phyloP scores from a whole-genome alignment of 768 basidiomycete species.

The Cantharellus anzutake region DNA sequence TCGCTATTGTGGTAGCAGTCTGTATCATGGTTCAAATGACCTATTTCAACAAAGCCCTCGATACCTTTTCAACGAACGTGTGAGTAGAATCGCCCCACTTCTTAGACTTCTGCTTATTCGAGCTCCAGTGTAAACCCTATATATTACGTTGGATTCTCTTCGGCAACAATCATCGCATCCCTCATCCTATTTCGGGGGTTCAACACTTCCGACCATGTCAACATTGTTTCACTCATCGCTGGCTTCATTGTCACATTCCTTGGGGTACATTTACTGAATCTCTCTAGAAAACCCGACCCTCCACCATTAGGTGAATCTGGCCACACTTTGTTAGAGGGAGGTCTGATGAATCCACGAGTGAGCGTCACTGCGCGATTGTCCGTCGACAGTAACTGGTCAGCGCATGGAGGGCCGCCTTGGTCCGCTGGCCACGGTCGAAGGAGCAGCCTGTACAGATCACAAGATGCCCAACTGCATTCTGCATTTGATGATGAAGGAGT shows the following conservation, averaged over 20 bases:
- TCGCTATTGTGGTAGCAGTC: constrained; percentile 57
- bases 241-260: constrained; percentile 90
- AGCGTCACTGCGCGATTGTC: constrained; percentile 68
- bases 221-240: constrained; percentile 70
- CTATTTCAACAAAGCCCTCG: constrained; percentile 96
- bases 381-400: constrained; percentile 30
- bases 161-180: constrained; percentile 81
- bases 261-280: constrained; percentile 86
- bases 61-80: constrained; percentile 96
- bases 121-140: constrained; percentile 74
- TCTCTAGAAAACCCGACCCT: constrained; percentile 34
- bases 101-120: neutral
- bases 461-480: constrained; percentile 50
- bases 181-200: constrained; percentile 95
- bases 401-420: neutral
- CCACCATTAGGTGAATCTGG: constrained; percentile 21
- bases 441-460: constrained; percentile 44
- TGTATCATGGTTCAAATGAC: constrained; percentile 91
- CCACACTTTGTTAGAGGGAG: constrained; percentile 41
- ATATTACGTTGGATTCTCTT: constrained; percentile 95
- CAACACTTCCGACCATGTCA: constrained; percentile 66
- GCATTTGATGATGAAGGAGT: constrained; percentile 40
- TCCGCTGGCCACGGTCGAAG: constrained; percentile 39
- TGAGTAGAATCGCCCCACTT: constrained; percentile 24
- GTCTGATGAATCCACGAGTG: constrained; percentile 57